Base-by-base conservation (phyloP, 495 filamentous ascomycete species). In the Aspergillus campestris region DNA sequence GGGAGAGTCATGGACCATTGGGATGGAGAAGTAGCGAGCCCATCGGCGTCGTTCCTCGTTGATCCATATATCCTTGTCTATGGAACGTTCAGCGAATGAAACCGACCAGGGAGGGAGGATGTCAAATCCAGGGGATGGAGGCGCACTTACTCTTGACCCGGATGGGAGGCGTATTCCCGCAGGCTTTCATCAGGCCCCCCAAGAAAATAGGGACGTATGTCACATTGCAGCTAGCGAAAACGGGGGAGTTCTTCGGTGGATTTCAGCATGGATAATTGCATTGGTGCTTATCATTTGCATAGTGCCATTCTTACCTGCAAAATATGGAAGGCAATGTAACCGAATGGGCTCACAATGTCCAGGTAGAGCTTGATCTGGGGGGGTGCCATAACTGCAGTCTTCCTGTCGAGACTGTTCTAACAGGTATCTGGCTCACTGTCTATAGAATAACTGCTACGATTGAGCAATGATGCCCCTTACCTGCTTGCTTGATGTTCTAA, bases 301-400 rank as follows among this genome's bases (percentile, higher is more conserved):
- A 14, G 9, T 32, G 8, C 8, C 6, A 14, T 13, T 63, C 75
- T 45, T 60, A 82, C 83, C 44, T 65, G 66, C 35, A 82, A 53
- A 4, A 85, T 64, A 55, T 84, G 72, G 53, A 80, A 89, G 2
- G 79, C 84, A 50, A 79, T 66, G 44, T 86, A 87, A 0, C 75
- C 77, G 55, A 89, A 87, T 6, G 84, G 84, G 55, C 77, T 82
- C 28, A 88, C 75, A 29, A 81, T 73, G 60, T 87, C 84, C 31
- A 86, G 48, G 56, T 80, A 87, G 35, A 86, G 68, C 0, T 72
- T 81, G 34, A 88, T 71, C 60, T 81, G 77, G 13, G 80, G 76
- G n/a, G 39, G 50, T 11, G 62, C 54, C 73, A 79, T 78, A 12
- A 31, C 56, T 39, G 14, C 29, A 47, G 15, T 7, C 42, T 13